Evolutionary conservation across 208 protist species (phyloP).

Genomic region (Leishmania braziliensis): DNA sequence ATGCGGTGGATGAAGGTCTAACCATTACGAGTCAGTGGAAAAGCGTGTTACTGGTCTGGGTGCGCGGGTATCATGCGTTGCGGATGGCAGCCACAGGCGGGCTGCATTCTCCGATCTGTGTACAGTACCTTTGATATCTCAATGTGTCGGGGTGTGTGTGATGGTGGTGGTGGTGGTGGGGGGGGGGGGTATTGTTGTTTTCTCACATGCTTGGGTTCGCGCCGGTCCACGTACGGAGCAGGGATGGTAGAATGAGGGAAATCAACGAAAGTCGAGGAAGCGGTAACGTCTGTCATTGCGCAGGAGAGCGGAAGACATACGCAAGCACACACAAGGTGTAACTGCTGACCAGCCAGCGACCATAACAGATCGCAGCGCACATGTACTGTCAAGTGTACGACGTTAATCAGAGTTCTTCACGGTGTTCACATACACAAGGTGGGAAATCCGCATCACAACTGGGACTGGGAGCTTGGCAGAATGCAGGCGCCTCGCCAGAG

Average conservation of each 20-base stretch:
- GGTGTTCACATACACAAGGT: not conserved
- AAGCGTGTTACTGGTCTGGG: not conserved
- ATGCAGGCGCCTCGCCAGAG: not conserved
- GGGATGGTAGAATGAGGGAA: not conserved
- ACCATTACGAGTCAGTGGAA: not conserved
- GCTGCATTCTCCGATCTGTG: not conserved
- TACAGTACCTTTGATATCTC: not conserved
- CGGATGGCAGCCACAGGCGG: not conserved
- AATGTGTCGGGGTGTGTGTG: not conserved
- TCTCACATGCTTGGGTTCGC: not conserved
- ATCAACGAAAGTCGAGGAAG: not conserved
- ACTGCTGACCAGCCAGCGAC: not conserved
- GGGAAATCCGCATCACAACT: not conserved
- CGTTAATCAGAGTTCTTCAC: not conserved
- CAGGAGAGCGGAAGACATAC: not conserved
- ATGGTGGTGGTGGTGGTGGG: too few relatives aligned
- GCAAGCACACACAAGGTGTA: not conserved
- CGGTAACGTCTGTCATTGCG: not conserved
- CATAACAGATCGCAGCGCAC: not conserved
- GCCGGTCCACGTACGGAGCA: not conserved
- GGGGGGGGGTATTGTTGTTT: not conserved
- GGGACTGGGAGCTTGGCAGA: not conserved
- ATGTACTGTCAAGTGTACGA: not conserved
- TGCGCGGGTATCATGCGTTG: not conserved
- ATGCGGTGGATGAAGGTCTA: not conserved